Evolutionary conservation across 345 rosid genomes (phyloP).

Genomic region (Salix dunnii): DNA sequence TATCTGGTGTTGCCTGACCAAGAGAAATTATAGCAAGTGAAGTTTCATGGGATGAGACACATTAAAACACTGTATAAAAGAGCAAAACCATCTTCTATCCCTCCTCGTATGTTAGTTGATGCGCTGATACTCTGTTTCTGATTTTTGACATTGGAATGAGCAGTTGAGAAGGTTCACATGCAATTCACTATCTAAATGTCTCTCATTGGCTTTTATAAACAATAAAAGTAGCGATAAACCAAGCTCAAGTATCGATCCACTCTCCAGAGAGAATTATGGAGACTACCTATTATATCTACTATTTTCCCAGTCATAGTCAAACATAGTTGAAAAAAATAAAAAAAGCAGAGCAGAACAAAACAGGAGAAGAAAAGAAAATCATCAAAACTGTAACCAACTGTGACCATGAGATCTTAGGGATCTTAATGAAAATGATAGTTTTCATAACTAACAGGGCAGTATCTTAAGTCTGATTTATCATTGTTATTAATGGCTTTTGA

Average conservation of each 20-base stretch:
- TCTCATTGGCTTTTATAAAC: not conserved
- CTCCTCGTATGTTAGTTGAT: not conserved
- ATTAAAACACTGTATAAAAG: not conserved
- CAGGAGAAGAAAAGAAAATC: no score
- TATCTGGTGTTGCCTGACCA: conserved; percentile 91
- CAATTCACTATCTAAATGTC: not conserved
- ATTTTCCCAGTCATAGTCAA: not conserved
- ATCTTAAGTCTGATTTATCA: no score
- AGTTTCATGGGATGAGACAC: not conserved
- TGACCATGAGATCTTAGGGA: no score
- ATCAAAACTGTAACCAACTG: no score
- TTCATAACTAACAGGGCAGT: no score
- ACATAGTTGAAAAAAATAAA: not conserved
- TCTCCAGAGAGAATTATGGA: not conserved
- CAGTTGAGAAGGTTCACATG: not conserved
- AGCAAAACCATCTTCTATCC: not conserved
- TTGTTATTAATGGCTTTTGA: no score
- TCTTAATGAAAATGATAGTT: no score
- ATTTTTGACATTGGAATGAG: not conserved
- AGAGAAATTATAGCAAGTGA: conserved; percentile 15
- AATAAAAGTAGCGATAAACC: not conserved
- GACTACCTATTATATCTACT: not conserved
- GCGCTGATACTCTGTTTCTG: not conserved
- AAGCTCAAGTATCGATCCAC: not conserved
- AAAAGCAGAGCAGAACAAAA: no score